These are phyloP conservation scores for Lepidopterella palustris DNA, from an alignment of 495 filamentous ascomycete genomes.

Conservation along the genomic window DNA sequence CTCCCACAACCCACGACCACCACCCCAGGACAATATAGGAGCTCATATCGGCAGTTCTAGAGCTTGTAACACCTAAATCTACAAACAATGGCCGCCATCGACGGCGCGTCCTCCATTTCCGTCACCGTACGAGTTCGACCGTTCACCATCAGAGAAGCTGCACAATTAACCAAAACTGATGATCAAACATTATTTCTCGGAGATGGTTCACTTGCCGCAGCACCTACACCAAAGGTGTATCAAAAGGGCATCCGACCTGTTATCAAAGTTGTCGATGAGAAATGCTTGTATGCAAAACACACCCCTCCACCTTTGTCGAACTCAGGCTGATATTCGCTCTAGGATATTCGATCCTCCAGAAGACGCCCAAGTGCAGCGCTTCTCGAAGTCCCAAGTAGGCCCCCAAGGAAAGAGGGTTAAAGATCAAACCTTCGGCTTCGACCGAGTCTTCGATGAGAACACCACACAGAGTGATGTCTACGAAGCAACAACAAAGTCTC, in stretches of 20 bases:
- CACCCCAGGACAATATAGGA: not conserved
- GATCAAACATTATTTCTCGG: slow-evolving; percentile 89
- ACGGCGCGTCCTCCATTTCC: slow-evolving; percentile 65
- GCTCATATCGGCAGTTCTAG: not conserved
- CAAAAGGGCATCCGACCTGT: slow-evolving; percentile 83
- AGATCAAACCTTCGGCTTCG: slow-evolving; percentile 96
- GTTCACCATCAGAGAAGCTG: slow-evolving; percentile 74
- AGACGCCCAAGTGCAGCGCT: slow-evolving; percentile 89
- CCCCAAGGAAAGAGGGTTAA: slow-evolving; percentile 89
- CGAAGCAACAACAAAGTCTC: slow-evolving; percentile 79
- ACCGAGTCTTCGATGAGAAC: slow-evolving; percentile 95
- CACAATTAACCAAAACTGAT: slow-evolving; percentile 65
- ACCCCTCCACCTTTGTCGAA: slow-evolving; percentile 17
- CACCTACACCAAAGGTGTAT: slow-evolving; percentile 74
- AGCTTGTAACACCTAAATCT: not conserved
- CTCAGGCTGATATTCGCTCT: slow-evolving; percentile 22
- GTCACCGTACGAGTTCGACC: slow-evolving; percentile 86
- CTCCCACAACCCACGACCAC: not conserved
- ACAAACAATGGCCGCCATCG: slow-evolving; percentile 35
- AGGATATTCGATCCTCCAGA: slow-evolving; percentile 98
- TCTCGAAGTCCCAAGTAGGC: slow-evolving; percentile 64
- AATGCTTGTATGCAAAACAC: slow-evolving; percentile 66
- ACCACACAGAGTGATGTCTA: slow-evolving; percentile 91
- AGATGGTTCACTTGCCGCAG: slow-evolving; percentile 83
- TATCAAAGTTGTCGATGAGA: slow-evolving; percentile 93